Evolutionary conservation across 2,329 filamentous ascomycete species (phyloP).

Genomic region (Ciborinia camelliae): DNA sequence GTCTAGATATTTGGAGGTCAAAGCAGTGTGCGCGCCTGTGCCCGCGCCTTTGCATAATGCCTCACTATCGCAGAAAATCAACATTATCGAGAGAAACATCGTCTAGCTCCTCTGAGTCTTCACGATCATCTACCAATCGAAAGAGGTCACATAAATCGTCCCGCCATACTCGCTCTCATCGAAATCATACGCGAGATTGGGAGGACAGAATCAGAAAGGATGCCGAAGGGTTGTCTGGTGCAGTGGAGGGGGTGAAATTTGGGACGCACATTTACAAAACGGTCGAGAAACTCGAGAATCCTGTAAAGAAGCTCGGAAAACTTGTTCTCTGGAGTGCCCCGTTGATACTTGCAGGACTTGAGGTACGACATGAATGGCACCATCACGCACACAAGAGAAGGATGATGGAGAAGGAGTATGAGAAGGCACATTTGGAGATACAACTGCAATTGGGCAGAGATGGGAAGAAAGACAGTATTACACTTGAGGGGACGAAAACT

Average conservation of each 20-base stretch:
- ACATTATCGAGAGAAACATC: slow-evolving; percentile 8
- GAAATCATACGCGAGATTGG: not conserved
- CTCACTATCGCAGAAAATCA: not conserved
- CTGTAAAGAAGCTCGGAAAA: slow-evolving; percentile 17
- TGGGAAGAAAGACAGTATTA: not conserved
- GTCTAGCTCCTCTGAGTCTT: slow-evolving; percentile 5
- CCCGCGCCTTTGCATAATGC: not conserved
- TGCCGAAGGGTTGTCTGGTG: not conserved
- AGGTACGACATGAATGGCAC: slow-evolving; percentile 17
- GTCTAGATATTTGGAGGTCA: not conserved
- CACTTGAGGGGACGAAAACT: not conserved
- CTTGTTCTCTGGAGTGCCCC: slow-evolving; percentile 15
- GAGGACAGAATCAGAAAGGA: not conserved
- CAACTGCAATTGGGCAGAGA: slow-evolving; percentile 9
- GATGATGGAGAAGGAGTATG: slow-evolving; percentile 20
- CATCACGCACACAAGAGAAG: slow-evolving; percentile 16
- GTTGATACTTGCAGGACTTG: slow-evolving; percentile 9
- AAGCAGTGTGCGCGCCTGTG: not conserved
- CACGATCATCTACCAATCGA: not conserved
- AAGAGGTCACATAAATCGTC: not conserved
- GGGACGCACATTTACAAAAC: slow-evolving; percentile 4
- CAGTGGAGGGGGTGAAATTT: not conserved
- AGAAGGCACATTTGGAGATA: slow-evolving; percentile 19
- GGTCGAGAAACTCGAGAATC: slow-evolving; percentile 15
- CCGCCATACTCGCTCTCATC: not conserved